Base-by-base conservation (phyloP, 225 moss, liverwort and hornwort species). In the Bryum argenteum region DNA sequence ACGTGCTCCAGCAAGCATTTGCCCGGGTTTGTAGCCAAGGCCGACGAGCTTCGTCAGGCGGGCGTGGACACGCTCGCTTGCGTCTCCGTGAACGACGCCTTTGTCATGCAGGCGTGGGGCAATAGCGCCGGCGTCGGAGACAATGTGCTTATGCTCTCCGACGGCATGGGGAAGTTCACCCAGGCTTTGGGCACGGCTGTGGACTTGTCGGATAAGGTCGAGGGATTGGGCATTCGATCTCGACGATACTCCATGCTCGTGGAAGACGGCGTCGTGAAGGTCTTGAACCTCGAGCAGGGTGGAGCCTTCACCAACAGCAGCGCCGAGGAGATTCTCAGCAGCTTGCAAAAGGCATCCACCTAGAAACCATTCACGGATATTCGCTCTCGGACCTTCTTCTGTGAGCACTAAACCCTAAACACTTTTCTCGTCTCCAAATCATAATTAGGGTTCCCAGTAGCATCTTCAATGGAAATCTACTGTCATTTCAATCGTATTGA, bases 51-150 rank as follows among this genome's bases (percentile, higher is more conserved):
- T 4, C 88, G 88, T 50, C 67, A 83, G 60, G 93, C 91, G 68
- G 95, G 95, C 20, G 86, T 96, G 39, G 88, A 91, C 28, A 80
- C 87, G 19, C 67, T 96, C 54, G 93, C 93, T 15, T 96, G 95
- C 67, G 76, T 96, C 16, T 91, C 93, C 5, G 93, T 96, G 75
- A 96, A 96, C 37, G 95, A 96, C 54, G 91, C 90, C 53, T 96
- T 96, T 17, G 95, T 96, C 63, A 52, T 96, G 91, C 83, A 75
- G 67, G 96, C 96, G n/a, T 96, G 96, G 96, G 96, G 91, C 18
- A 82, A 93, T 76, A 82, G 74, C 71, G 76, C 87, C 1, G 96
- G 93, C 13, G 88, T 90, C 9, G 89, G 82, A 5, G 96, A 93
- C n/a, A 91, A 93, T 60, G 85, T 96, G 53, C 69, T 93, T 20